Evolutionary conservation across 169 alveolate genomes (phyloP).

Genomic region (Eimeria brunetti): DNA sequence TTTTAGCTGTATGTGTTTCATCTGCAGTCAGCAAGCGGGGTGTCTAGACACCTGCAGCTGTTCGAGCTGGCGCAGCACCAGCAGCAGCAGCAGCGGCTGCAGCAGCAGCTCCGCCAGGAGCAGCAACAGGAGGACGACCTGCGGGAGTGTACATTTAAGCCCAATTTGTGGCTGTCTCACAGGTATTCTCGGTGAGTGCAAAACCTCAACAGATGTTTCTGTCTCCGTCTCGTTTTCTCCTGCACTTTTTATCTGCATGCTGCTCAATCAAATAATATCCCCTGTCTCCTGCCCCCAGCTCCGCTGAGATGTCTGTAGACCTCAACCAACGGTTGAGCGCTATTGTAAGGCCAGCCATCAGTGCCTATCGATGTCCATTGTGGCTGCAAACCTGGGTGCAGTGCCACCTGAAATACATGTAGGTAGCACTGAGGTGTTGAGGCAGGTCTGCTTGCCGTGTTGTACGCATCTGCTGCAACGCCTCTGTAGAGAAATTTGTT

Average conservation of each 20-base stretch:
- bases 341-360: background rate
- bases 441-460: background rate
- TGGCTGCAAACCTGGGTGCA: background rate
- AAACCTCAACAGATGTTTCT: background rate
- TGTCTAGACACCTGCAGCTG: slow-evolving; percentile 51
- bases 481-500: background rate
- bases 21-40: slow-evolving; percentile 13
- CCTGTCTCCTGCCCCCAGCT: background rate
- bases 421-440: background rate
- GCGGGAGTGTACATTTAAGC: slow-evolving; percentile 50
- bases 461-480: background rate
- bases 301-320: background rate
- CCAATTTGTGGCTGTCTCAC: slow-evolving; percentile 3
- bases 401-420: background rate
- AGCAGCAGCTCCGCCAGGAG: slow-evolving; percentile 50
- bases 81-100: slow-evolving; percentile 43
- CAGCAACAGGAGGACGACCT: slow-evolving; percentile 41
- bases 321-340: background rate
- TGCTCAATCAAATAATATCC: background rate
- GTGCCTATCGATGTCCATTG: background rate
- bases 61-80: slow-evolving; percentile 40
- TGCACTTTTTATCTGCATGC: background rate
- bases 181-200: background rate
- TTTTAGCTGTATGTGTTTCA: background rate
- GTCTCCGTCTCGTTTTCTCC: background rate